A percentile compares a stretch with the other conserved stretches of the same genome.
These are phyloP conservation scores for Pleurotus ostreatus DNA, from an alignment of 768 basidiomycete genomes.

Conservation along the genomic window DNA sequence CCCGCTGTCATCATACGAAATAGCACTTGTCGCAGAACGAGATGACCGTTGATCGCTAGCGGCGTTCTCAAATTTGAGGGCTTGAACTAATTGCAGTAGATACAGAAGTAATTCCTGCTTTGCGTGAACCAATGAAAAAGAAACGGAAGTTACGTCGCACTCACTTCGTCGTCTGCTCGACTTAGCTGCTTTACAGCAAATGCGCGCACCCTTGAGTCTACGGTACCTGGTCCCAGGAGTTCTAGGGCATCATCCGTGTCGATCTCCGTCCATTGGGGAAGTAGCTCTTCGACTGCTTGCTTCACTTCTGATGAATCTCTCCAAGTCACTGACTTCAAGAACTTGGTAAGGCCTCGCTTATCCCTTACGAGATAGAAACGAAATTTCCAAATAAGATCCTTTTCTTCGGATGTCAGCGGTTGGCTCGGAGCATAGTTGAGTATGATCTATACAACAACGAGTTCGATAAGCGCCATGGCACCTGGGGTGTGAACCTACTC, in stretches of 20 bases:
- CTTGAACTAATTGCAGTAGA: slow-evolving; percentile 93
- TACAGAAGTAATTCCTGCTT: slow-evolving; percentile 86
- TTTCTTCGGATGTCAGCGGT: slow-evolving; percentile 83
- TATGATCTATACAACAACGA: slow-evolving; percentile 55
- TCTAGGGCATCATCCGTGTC: slow-evolving; percentile 97
- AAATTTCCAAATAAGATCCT: slow-evolving; percentile 98
- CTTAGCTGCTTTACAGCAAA: slow-evolving; percentile 92
- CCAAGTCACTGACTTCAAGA: slow-evolving; percentile 97
- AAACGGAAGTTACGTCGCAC: slow-evolving; percentile 14
- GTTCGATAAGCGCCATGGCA: no score
- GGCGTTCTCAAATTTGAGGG: slow-evolving; percentile 91
- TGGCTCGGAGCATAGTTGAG: slow-evolving; percentile 90
- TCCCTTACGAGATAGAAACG: slow-evolving; percentile 94
- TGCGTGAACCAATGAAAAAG: slow-evolving; percentile 3
- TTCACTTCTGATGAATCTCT: slow-evolving; percentile 93
- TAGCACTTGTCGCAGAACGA: slow-evolving; percentile 67
- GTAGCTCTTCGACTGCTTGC: slow-evolving; percentile 92
- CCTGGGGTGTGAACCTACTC: slow-evolving; percentile 43
- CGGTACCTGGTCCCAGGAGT: slow-evolving; percentile 83
- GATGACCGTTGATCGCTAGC: slow-evolving; percentile 74
- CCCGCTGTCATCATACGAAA: slow-evolving; percentile 89
- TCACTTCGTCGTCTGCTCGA: slow-evolving; percentile 91
- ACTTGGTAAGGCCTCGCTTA: slow-evolving; percentile 94
- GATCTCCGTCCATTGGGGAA: slow-evolving; percentile 96
- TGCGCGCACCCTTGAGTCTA: slow-evolving; percentile 88